Percentiles rank a stretch among this genome's conserved stretches.
phyloP scores from a whole-genome alignment of 441 rosid species.

The Macaranga tanarius region DNA sequence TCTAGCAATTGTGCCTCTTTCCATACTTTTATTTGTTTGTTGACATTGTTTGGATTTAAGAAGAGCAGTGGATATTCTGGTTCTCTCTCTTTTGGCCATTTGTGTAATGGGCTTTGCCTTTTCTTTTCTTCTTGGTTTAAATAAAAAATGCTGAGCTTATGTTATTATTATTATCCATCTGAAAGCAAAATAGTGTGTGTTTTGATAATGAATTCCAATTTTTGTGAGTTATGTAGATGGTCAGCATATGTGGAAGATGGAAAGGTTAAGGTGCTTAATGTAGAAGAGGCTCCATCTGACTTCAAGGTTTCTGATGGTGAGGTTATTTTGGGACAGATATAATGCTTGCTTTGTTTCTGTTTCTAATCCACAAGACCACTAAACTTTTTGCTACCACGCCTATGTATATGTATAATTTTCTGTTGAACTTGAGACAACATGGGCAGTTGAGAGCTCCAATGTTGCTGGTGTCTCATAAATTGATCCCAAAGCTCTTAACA shows the following conservation, averaged over 20 bases:
- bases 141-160: not conserved
- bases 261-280: constrained; percentile 70
- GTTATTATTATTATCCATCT: not conserved
- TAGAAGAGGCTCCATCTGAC: constrained; percentile 87
- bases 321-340: constrained; percentile 73
- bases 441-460: not conserved
- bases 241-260: constrained; percentile 87
- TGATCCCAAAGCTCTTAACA: not conserved
- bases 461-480: not conserved
- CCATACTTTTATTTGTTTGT: not conserved
- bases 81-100: not conserved
- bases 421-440: not conserved
- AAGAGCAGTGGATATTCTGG: not conserved
- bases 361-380: not conserved
- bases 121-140: not conserved
- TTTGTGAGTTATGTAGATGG: constrained; percentile 53
- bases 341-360: constrained; percentile 8
- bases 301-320: constrained; percentile 83
- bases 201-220: not conserved
- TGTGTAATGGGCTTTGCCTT: not conserved
- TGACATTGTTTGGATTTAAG: not conserved
- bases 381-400: not conserved
- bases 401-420: not conserved
- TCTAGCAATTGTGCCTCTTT: not conserved
- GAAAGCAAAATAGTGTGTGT: not conserved